Evolutionary conservation across 352 stramenopile genomes (phyloP), one percentile per base, ranked within the genome.

Genomic region (Globisporangium spinosum): DNA sequence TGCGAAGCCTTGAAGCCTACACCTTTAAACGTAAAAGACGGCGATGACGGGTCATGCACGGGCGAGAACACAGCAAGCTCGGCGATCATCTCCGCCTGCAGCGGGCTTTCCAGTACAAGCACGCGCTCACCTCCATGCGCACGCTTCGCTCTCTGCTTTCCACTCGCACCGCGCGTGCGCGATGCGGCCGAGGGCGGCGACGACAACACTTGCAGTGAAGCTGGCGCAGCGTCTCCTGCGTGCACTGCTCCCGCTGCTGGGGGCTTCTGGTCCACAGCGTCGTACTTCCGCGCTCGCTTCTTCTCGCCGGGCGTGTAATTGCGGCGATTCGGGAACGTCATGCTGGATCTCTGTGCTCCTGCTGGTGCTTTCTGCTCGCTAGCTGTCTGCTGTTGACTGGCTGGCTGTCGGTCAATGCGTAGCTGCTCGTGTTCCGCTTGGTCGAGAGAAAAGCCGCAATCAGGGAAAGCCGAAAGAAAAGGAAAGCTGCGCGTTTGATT

Each of bases 321-420:
- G 57, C 51, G 3, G 47, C 77, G 80, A 67, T 91, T 90, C 20
- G 84, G 82, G 22, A 91, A 76, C 71, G 84, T 87, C 82, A 90
- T 92, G 61, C 6, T 60, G 27, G 22, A 22, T 27, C 13, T 38
- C 25, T 8, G 13, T 13, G 53, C 17, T 34, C 40, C 17, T 66
- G 20, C 12, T 43, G 4, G 10, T 43, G 35, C 29, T 64, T 25
- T 57, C 22, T 59, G 15, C 6, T 23, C 9, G 25, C 23, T 32
- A 22, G 25, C 13, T 38, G 12, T 22, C 4, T 54, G 32, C 17
- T 5, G 32, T 35, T 35, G 32, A 6, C 27, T 8, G n/a, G 27
- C 27, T 8, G n/a, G 27, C 27, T 12, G 15, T 32, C 29, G 8
- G 23, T 13, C 20, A 58, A 57, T 60, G 55, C 13, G 55, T 60